phyloP scores from a whole-genome alignment of 2,329 filamentous ascomycete species.

The Colletotrichum limetticola region DNA sequence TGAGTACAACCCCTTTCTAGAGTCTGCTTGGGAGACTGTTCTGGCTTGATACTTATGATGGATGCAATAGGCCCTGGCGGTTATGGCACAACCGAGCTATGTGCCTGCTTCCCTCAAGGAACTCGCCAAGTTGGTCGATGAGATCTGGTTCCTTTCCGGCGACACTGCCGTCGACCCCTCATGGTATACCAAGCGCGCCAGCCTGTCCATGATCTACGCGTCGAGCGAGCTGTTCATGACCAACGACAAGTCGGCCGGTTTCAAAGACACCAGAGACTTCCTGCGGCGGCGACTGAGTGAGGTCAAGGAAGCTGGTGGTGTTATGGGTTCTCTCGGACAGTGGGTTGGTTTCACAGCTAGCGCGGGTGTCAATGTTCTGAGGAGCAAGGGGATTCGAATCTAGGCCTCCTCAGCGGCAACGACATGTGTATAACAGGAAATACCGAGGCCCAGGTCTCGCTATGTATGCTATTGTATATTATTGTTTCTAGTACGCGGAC shows the following conservation, averaged over 20 bases:
- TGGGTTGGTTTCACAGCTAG: conserved; percentile 87
- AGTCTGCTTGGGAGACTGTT: neutral
- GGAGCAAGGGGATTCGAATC: conserved; percentile 88
- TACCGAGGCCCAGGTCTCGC: neutral
- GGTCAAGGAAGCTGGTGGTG: conserved; percentile 69
- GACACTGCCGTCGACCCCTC: conserved; percentile 84
- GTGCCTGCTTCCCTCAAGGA: conserved; percentile 81
- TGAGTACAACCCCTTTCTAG: conserved; percentile 48
- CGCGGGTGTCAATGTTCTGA: conserved; percentile 81
- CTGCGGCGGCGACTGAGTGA: conserved; percentile 80
- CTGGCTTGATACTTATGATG: neutral
- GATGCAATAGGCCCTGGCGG: conserved; percentile 75
- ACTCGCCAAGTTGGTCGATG: conserved; percentile 84
- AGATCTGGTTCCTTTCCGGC: conserved; percentile 89
- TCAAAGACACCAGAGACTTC: conserved; percentile 82
- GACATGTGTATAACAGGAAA: neutral
- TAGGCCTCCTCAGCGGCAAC: conserved; percentile 49
- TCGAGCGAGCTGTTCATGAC: conserved; percentile 94
- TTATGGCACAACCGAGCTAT: conserved; percentile 88
- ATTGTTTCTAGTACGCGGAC: conserved; percentile 10
- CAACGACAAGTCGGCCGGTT: conserved; percentile 80
- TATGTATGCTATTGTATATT: neutral
- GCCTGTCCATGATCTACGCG: conserved; percentile 70
- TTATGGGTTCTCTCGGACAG: conserved; percentile 72
- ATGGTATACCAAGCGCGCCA: conserved; percentile 81